Evolutionary conservation across 371 early-diverging fungal genomes (phyloP), one percentile per base, ranked within the genome.

Genomic region (Rhizopus sp.): DNA sequence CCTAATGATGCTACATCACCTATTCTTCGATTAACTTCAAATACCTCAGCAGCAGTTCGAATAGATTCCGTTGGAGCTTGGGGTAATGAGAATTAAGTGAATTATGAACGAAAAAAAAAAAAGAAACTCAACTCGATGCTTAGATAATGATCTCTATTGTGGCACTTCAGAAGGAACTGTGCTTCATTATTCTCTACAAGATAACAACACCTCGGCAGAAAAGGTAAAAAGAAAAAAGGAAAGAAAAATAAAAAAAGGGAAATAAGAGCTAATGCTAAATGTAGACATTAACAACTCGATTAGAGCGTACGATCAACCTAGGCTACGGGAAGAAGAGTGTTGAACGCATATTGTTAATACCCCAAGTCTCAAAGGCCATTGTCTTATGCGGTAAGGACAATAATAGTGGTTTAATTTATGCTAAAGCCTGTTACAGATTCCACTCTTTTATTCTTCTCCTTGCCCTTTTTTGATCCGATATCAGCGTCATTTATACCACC

Each of bases 161-260:
- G 92, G 90, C 5, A 89, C 91, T 9, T 85, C 88, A 6, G 89
- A 89, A 63, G 92, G 92, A 7, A 72, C 77, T 40, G 50, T 92
- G 30, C 62, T 89, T 13, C 88, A 88, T 51, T 90, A 84, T 59
- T 63, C 70, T 13, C 66, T 88, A 9, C 85, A 86, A 55, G 77
- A 60, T 29, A 23, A 23, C 12, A 55, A 52, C 50, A 41, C 52
- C 50, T 57, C 57, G 42, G 37, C 32, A 13, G 72, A 72, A 32
- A 72, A 75, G 63, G 79, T 82, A 66, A 67, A 16, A 42, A 62
- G 7, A 39, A 44, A 49, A n/a, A n/a, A n/a, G n/a, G n/a, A n/a
- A n/a, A n/a, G n/a, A n/a, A n/a, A n/a, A 46, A 23, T 4, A 29
- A 46, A 12, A 46, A 46, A 1, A 4, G 12, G 5, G 5, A 8